phyloP scores from a whole-genome alignment of 495 filamentous ascomycete species.

The Aspergillus ellipticus region DNA sequence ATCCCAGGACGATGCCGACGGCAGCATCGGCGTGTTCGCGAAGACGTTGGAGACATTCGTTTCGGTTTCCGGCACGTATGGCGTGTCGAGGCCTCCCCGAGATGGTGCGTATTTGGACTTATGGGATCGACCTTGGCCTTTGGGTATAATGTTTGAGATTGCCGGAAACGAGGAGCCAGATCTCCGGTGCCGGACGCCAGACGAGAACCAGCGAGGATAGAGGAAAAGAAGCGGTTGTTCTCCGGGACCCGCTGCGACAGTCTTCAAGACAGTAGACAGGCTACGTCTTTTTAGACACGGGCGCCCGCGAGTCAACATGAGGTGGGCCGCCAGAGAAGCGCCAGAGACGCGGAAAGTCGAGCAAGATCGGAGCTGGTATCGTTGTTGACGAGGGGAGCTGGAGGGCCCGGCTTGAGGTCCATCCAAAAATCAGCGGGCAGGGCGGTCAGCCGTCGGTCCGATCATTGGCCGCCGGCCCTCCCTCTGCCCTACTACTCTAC shows the following conservation, averaged over 20 bases:
- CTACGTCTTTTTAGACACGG: constrained; percentile 40
- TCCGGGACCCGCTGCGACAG: constrained; percentile 31
- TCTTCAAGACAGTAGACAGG: constrained; percentile 37
- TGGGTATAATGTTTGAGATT: no score
- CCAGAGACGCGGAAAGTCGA: constrained; percentile 1
- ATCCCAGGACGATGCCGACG: not conserved
- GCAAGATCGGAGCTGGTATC: not conserved
- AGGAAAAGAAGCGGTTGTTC: constrained; percentile 44
- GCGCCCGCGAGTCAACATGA: constrained; percentile 39
- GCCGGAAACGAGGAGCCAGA: constrained; percentile 18
- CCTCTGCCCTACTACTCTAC: not conserved
- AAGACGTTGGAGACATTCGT: no score
- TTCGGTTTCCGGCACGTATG: no score
- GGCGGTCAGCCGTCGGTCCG: not conserved
- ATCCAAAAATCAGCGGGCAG: not conserved
- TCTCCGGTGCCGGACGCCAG: constrained; percentile 23
- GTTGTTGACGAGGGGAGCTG: not conserved
- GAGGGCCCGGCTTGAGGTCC: no score
- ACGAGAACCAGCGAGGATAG: constrained; percentile 42
- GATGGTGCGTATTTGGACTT: no score
- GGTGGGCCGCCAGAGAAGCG: constrained; percentile 3
- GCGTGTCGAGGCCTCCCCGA: no score
- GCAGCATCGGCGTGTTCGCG: no score
- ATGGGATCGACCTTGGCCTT: no score
- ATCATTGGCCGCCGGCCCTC: not conserved